Evolutionary conservation across 805 yeast genomes (phyloP), one percentile per base, ranked within the genome.

Genomic region (Candida adriatica): DNA sequence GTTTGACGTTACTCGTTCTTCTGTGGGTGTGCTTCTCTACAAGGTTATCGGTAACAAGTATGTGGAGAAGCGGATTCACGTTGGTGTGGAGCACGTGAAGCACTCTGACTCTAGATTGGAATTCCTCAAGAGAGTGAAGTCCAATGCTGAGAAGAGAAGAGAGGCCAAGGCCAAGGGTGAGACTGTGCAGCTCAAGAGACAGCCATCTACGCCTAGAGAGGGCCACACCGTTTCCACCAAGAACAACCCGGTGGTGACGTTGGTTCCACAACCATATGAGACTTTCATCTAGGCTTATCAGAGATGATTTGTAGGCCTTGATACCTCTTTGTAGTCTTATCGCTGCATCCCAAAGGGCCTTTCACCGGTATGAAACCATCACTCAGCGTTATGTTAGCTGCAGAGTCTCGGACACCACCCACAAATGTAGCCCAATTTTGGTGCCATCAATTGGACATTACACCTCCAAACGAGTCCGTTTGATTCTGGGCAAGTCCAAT

Each of bases 41-140:
- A 90, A 90, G 80, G 76, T 87, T 65, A 95, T 90, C 56, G 96
- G 96, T 66, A 72, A 81, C 88, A 82, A 95, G 75, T 90, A 87
- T 83, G 58, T 90, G 52, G 96, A 90, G 77, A 90, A 90, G 81
- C 86, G 95, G 71, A 77, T 90, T 61, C 86, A 86, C 80, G 74
- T 90, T 68, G 88, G 95, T 72, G 79, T 90, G 60, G 97, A 90
- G 77, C 97, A 90, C 75, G 76, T 90, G 62, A 87, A 86, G 76
- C 97, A 88, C 84, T 90, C 96, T 62, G 90, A 88, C 73, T 90
- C 96, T 76, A 87, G 97, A 74, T 81, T 83, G 67, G 96, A 90
- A 72, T 90, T 90, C 73, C 76, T 90, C 70, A 78, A 82, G 78
- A 84, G 97, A 75, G 96, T 90, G 62, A 88, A 88, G 79, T 65